These are phyloP conservation scores for Fusarium mangiferae DNA, from an alignment of 2,329 filamentous ascomycete species.

Conservation along the genomic window DNA sequence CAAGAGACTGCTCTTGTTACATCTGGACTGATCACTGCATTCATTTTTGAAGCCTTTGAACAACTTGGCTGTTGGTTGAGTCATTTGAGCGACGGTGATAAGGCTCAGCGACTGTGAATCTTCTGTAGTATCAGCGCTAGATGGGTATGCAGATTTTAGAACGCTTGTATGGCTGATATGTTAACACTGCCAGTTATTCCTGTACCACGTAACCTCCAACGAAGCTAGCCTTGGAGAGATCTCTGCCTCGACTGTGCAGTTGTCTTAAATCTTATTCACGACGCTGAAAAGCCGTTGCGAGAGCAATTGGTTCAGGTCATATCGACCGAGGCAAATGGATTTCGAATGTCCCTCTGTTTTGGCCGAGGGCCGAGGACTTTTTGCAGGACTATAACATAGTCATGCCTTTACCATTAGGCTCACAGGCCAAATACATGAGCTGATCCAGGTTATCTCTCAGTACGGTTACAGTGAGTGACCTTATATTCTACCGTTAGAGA, in stretches of 20 bases:
- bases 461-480: too few relatives aligned
- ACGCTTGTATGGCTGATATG: background rate
- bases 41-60: background rate
- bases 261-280: background rate
- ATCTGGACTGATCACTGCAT: background rate
- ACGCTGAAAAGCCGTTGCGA: background rate
- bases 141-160: background rate
- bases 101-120: background rate
- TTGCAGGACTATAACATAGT: background rate
- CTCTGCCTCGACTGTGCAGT: background rate
- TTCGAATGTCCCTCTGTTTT: background rate
- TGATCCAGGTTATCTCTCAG: too few relatives aligned
- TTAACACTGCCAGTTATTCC: background rate
- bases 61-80: background rate
- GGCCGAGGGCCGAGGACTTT: background rate
- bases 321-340: background rate
- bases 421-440: too few relatives aligned
- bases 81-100: accelerated
- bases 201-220: background rate
- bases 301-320: background rate
- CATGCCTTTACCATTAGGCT: too few relatives aligned
- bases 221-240: background rate
- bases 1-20: background rate
- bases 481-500: too few relatives aligned
- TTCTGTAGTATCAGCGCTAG: accelerated